Conservation (phyloP, 192 early-diverging fungal species). For the Backusella australiensis region DNA sequence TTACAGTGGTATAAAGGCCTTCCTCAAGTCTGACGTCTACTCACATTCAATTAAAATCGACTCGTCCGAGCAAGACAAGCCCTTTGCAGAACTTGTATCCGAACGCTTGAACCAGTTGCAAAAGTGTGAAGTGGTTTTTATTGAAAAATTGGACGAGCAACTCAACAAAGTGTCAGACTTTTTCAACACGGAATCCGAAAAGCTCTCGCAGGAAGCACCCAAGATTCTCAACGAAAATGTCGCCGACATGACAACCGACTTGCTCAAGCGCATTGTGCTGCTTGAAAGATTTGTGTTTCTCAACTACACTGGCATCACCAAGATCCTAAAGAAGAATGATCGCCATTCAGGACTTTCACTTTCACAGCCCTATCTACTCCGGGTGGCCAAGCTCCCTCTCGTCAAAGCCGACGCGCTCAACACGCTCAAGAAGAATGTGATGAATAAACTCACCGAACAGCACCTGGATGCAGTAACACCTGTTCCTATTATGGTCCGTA, state of each 20-base stretch:
- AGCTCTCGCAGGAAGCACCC: constrained; percentile 16
- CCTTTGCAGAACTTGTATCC: constrained; percentile 59
- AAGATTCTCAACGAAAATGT: constrained; percentile 15
- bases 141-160: constrained; percentile 62
- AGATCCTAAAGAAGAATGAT: constrained; percentile 88
- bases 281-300: constrained; percentile 82
- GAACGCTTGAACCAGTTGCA: constrained; percentile 55
- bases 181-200: constrained; percentile 28
- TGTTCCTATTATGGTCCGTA: constrained; percentile 32
- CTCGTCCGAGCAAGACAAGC: constrained; percentile 27
- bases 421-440: constrained; percentile 65
- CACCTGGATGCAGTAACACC: constrained; percentile 6
- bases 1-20: constrained; percentile 66
- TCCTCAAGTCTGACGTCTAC: constrained; percentile 62
- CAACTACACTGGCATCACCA: constrained; percentile 83
- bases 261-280: constrained; percentile 63
- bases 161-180: constrained; percentile 60
- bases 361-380: constrained; percentile 63
- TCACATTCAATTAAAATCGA: constrained; percentile 50
- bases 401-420: constrained; percentile 63
- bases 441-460: constrained; percentile 55
- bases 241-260: constrained; percentile 33
- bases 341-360: constrained; percentile 76
- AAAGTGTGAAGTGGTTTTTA: constrained; percentile 63
- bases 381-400: constrained; percentile 57